Percentiles rank a stretch among this genome's conserved stretches.
Evolutionary conservation across 2,329 filamentous ascomycete species (phyloP).

Genomic region (Diplodia scrobiculata): DNA sequence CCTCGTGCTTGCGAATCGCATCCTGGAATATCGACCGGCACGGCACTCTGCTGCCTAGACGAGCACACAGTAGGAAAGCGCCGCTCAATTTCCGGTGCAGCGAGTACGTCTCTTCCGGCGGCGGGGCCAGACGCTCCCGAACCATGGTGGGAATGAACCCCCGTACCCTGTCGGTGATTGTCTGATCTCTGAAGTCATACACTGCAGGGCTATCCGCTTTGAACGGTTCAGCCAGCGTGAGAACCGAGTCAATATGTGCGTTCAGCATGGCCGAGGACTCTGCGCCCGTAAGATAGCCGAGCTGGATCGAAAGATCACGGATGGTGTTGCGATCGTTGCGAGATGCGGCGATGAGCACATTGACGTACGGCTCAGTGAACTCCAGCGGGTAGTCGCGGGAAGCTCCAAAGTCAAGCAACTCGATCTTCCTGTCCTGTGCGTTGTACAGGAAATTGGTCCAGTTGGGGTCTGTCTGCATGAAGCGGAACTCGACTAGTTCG

Average conservation of each 20-base stretch:
- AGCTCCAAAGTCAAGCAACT: conserved; percentile 94
- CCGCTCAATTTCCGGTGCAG: conserved; percentile 93
- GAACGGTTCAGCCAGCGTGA: conserved; percentile 93
- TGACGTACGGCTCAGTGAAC: conserved; percentile 80
- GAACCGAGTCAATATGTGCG: conserved; percentile 82
- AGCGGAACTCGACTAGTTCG: conserved; percentile 90
- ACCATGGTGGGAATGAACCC: conserved; percentile 91
- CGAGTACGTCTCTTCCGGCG: conserved; percentile 96
- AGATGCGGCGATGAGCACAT: conserved; percentile 77
- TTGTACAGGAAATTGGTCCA: conserved; percentile 99
- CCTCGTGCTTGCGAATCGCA: conserved; percentile 48
- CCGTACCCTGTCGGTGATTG: conserved; percentile 91
- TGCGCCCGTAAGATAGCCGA: conserved; percentile 90
- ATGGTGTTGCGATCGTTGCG: conserved; percentile 66
- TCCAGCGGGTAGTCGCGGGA: conserved; percentile 78
- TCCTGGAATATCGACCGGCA: conserved; percentile 78
- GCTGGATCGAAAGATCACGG: conserved; percentile 67
- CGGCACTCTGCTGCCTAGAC: conserved; percentile 76
- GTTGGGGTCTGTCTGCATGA: conserved; percentile 99
- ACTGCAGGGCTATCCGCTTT: conserved; percentile 69
- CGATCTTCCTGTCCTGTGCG: conserved; percentile 67
- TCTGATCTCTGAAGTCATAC: conserved; percentile 93
- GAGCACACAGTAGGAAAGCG: conserved; percentile 88
- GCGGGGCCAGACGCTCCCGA: conserved; percentile 80
- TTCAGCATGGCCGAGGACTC: conserved; percentile 85